A percentile compares a stretch with the other conserved stretches of the same genome.
These are phyloP conservation scores for Pichia deserticola DNA, from an alignment of 805 yeast species.

Conservation along the genomic window DNA sequence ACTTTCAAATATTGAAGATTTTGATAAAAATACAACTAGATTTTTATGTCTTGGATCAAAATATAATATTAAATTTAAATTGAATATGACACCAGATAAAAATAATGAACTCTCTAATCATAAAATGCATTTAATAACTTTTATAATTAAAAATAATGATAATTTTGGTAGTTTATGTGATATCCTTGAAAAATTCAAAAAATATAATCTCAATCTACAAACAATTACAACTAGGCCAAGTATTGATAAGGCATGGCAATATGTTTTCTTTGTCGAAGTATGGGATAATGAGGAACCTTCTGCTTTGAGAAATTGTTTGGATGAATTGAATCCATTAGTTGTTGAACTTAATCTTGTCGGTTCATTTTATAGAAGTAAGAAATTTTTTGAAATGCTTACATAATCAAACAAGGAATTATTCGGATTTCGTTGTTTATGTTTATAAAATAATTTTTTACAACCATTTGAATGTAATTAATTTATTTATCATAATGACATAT, in stretches of 20 bases:
- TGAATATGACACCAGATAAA: background rate
- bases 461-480: too few relatives aligned
- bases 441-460: too few relatives aligned
- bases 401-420: background rate
- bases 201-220: slow-evolving; percentile 53
- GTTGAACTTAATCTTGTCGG: slow-evolving; percentile 54
- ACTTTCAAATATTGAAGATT: slow-evolving; percentile 58
- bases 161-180: slow-evolving; percentile 70
- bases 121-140: slow-evolving; percentile 50
- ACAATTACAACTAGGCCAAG: slow-evolving; percentile 77
- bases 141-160: slow-evolving; percentile 53
- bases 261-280: slow-evolving; percentile 73
- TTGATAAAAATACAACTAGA: slow-evolving; percentile 72
- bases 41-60: slow-evolving; percentile 55
- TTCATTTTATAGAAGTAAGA: slow-evolving; percentile 53
- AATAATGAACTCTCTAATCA: slow-evolving; percentile 12
- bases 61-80: slow-evolving; percentile 5
- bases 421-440: background rate
- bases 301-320: slow-evolving; percentile 28
- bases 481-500: too few relatives aligned
- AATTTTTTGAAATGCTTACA: slow-evolving; percentile 56
- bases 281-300: slow-evolving; percentile 26
- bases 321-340: slow-evolving; percentile 38
- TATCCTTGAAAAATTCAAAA: slow-evolving; percentile 51
- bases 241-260: slow-evolving; percentile 61